Conservation (phyloP, 2,329 filamentous ascomycete species). For the Colletotrichum cuscutae region DNA sequence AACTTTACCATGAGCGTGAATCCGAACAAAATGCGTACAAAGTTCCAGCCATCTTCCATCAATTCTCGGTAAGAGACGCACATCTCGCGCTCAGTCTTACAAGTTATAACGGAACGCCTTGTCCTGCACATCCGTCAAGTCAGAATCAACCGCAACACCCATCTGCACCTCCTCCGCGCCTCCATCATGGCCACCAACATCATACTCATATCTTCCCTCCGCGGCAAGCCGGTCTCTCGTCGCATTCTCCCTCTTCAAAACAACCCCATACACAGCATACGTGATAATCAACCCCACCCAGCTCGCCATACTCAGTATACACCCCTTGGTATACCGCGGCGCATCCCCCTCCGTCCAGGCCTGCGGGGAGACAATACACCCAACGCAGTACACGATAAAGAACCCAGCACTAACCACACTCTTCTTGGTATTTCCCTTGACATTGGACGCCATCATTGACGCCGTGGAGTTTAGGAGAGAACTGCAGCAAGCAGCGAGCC, state of each 20-base stretch:
- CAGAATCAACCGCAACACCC: constrained; percentile 35
- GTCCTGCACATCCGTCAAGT: constrained; percentile 40
- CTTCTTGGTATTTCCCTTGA: constrained; percentile 45
- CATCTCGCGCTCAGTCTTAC: neutral
- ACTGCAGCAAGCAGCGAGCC: constrained; percentile 38
- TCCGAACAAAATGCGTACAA: too few species aligned
- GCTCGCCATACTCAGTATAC: constrained; percentile 34
- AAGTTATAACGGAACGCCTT: constrained; percentile 40
- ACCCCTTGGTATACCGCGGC: constrained; percentile 38
- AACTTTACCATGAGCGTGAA: too few species aligned
- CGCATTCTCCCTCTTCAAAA: constrained; percentile 10
- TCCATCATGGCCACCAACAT: neutral
- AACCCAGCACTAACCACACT: constrained; percentile 38
- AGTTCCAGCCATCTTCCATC: too few species aligned
- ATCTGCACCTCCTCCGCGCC: neutral
- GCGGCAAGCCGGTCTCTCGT: constrained; percentile 1
- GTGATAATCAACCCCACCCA: constrained; percentile 35
- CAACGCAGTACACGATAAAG: constrained; percentile 42
- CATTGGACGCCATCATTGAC: constrained; percentile 41
- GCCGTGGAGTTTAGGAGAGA: constrained; percentile 35
- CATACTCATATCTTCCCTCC: constrained; percentile 9
- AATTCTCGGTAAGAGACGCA: too few species aligned
- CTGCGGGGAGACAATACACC: constrained; percentile 40
- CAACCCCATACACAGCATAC: neutral
- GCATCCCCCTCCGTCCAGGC: constrained; percentile 39